Evolutionary conservation across 1,284 basidiomycete genomes (phyloP), one percentile per base, ranked within the genome.

Genomic region (Ustanciosporium gigantosporum): DNA sequence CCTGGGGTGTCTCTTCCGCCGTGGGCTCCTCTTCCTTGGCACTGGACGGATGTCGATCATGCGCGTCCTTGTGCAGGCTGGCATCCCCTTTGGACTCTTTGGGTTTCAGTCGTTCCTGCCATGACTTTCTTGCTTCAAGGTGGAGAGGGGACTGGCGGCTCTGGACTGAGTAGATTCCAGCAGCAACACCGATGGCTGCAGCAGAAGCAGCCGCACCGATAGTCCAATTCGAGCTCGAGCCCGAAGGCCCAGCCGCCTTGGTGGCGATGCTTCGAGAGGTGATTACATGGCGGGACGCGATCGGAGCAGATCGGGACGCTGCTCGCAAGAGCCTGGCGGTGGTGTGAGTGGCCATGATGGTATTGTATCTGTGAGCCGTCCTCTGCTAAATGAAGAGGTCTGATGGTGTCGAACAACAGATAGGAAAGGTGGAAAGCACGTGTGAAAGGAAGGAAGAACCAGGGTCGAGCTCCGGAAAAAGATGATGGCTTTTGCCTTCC

Each of bases 51-150:
- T 34, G 50, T 47, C 45, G 46, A 5, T 24, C 21, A 23, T 66
- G 43, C 3, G 44, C 56, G 21, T 51, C 46, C 29, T 55, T 55
- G 48, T 57, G 53, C 16, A 56, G 59, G 31, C 25, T 38, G 25
- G 49, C 53, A 14, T 49, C 49, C 27, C 60, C 53, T 14, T 53
- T 49, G 46, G 11, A 8, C 35, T 64, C 46, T 32, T 42, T 51
- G 15, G 59, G 59, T 41, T 58, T 64, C 16, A 64, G 23, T 16
- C 60, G 49, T 23, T 64, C 60, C 23, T 34, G 21, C 50, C 50
- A 64, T 15, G 45, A 43, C 7, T 41, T 34, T 16, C 60, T 49
- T 1, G 48, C 46, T 22, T 64, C 55, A 42, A 50, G 51, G 11
- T 45, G 43, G 24, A 64, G 46, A 13, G 60, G 20, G 2, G 51